These are phyloP conservation scores for Yarrowia sp. DNA, from an alignment of 805 yeast genomes.

Conservation along the genomic window DNA sequence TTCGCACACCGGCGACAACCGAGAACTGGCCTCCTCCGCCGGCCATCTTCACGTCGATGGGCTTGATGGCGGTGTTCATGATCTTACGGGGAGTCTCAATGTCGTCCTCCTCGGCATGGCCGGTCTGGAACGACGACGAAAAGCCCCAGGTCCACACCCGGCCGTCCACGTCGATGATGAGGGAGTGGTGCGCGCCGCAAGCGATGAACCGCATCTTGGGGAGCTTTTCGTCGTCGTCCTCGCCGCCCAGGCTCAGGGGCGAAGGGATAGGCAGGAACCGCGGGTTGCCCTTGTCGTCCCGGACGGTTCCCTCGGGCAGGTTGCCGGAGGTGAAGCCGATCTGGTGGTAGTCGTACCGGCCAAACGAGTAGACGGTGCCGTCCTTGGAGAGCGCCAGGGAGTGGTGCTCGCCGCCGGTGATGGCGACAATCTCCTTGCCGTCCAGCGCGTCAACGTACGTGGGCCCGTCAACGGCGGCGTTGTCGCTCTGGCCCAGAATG, in stretches of 20 bases:
- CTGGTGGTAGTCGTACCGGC: constrained; percentile 93
- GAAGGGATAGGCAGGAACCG: constrained; percentile 86
- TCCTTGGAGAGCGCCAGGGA: constrained; percentile 72
- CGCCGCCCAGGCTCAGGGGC: constrained; percentile 54
- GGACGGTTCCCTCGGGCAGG: constrained; percentile 73
- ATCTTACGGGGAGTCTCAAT: constrained; percentile 88
- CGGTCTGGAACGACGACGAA: constrained; percentile 95
- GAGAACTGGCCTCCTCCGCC: constrained; percentile 99
- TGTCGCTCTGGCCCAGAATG: constrained; percentile 66
- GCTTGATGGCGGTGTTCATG: constrained; percentile 90
- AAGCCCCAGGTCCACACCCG: constrained; percentile 95
- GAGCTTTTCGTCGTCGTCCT: constrained; percentile 48
- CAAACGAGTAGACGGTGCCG: constrained; percentile 84
- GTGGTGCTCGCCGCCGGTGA: constrained; percentile 96
- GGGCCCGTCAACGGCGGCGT: constrained; percentile 79
- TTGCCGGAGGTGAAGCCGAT: constrained; percentile 74
- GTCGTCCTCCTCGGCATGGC: constrained; percentile 92
- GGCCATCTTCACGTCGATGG: constrained; percentile 69
- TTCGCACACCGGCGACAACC: constrained; percentile 75
- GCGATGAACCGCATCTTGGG: constrained; percentile 69
- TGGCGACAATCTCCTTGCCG: constrained; percentile 61
- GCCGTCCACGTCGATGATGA: constrained; percentile 86
- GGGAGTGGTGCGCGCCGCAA: constrained; percentile 90
- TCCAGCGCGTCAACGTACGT: constrained; percentile 71
- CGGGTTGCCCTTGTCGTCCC: constrained; percentile 78